A percentile compares a stretch with the other conserved stretches of the same genome.
These are phyloP conservation scores for Russula sp. DNA, from an alignment of 768 basidiomycete genomes.

Conservation along the genomic window DNA sequence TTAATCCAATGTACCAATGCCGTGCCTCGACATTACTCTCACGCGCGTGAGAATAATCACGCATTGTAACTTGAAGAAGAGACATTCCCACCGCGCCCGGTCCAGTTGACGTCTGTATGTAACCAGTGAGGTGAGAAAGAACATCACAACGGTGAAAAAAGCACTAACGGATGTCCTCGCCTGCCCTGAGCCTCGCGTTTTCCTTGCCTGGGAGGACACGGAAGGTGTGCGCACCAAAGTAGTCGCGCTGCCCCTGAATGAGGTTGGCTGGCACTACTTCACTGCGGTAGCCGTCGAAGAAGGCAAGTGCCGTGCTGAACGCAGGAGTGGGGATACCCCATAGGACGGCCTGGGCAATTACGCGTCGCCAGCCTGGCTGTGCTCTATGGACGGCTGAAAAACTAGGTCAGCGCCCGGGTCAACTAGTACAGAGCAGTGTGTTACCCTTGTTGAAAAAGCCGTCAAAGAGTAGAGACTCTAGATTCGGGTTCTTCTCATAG, in stretches of 20 bases:
- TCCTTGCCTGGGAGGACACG: conserved; percentile 88
- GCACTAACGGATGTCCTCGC: conserved; percentile 81
- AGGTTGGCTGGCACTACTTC: conserved; percentile 92
- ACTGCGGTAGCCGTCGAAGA: conserved; percentile 98
- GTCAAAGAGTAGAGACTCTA: conserved; percentile 93
- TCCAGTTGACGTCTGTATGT: conserved; percentile 90
- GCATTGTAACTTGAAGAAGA: conserved; percentile 83
- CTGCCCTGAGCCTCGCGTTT: conserved; percentile 71
- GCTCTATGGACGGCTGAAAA: conserved; percentile 78
- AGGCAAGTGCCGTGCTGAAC: conserved; percentile 96
- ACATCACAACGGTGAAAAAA: not conserved
- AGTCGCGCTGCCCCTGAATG: conserved; percentile 96
- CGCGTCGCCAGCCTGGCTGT: conserved; percentile 97
- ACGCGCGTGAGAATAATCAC: conserved; percentile 30
- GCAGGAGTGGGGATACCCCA: conserved; percentile 98
- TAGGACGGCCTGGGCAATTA: conserved; percentile 91
- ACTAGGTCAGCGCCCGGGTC: conserved; percentile 11
- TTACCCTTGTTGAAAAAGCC: conserved; percentile 95
- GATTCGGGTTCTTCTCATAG: conserved; percentile 73
- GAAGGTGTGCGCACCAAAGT: conserved; percentile 99
- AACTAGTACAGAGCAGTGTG: conserved; percentile 1
- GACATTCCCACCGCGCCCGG: conserved; percentile 92
- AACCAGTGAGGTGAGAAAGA: conserved; percentile 11
- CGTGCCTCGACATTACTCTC: not conserved
- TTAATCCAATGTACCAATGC: not conserved